Conservation (phyloP, 169 alveolate genomes). For the Besnoitia besnoiti region DNA sequence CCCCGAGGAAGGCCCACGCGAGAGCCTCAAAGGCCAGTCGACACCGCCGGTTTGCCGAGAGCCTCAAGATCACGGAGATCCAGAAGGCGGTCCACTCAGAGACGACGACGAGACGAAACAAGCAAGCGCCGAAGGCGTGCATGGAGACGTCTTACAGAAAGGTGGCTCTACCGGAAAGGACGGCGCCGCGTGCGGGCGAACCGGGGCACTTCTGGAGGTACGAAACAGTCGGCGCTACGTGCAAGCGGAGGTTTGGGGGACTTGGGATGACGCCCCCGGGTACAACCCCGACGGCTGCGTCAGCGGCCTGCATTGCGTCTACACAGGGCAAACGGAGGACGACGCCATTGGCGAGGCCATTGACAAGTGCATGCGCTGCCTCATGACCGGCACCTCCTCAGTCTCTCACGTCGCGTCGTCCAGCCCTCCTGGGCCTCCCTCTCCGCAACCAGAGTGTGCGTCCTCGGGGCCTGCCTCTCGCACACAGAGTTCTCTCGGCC, state of each 20-base stretch:
- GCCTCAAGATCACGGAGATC: neutral
- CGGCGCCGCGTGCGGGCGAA: too few relatives aligned
- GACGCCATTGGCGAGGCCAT: slow-evolving; percentile 37
- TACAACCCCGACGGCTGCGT: slow-evolving; percentile 6
- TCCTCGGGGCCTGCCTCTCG: too few relatives aligned
- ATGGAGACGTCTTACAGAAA: neutral
- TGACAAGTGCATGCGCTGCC: slow-evolving; percentile 18
- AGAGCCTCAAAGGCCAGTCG: too few relatives aligned
- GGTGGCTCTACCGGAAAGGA: neutral
- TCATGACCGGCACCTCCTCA: neutral
- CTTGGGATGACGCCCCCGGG: neutral
- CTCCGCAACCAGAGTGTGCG: too few relatives aligned
- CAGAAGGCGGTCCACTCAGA: too few relatives aligned
- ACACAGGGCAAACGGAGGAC: slow-evolving; percentile 29
- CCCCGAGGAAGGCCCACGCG: neutral
- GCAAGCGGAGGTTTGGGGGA: slow-evolving; percentile 27
- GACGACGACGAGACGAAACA: neutral
- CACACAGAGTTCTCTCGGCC: neutral
- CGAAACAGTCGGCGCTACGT: neutral
- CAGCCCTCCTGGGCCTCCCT: too few relatives aligned
- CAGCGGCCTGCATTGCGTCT: slow-evolving; percentile 20
- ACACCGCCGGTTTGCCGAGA: too few relatives aligned
- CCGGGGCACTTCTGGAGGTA: too few relatives aligned
- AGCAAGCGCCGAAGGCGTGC: neutral
- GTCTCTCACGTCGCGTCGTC: neutral